These are phyloP conservation scores for Clarireedia paspali DNA, from an alignment of 2,329 filamentous ascomycete genomes.

Conservation along the genomic window DNA sequence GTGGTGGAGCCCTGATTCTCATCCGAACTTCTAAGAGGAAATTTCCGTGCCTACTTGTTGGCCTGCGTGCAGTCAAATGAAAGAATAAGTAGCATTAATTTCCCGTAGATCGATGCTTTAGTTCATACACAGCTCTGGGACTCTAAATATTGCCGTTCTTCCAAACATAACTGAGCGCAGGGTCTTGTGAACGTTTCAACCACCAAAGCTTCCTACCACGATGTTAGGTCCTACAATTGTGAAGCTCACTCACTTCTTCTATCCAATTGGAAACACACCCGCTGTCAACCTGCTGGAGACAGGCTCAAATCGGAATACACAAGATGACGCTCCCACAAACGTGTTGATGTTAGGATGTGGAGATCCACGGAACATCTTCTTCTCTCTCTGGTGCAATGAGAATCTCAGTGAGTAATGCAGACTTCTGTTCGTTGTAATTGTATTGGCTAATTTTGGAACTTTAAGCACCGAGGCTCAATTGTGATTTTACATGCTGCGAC, in stretches of 20 bases:
- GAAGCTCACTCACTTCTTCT: background rate
- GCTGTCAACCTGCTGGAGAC: slow-evolving; percentile 8
- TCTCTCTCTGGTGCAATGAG: slow-evolving; percentile 7
- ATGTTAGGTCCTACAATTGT: slow-evolving; percentile 1
- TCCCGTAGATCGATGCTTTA: too few relatives aligned
- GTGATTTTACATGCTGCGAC: slow-evolving; percentile 1
- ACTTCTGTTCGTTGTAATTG: too few relatives aligned
- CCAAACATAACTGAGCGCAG: too few relatives aligned
- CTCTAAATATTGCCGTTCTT: too few relatives aligned
- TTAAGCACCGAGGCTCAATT: background rate
- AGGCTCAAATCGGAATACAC: background rate
- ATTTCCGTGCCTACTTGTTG: too few relatives aligned
- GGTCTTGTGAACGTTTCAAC: too few relatives aligned
- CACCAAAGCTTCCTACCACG: background rate
- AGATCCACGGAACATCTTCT: slow-evolving; percentile 12
- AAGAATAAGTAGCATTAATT: too few relatives aligned
- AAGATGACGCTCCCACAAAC: background rate
- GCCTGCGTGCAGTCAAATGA: too few relatives aligned
- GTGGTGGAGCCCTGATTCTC: too few relatives aligned
- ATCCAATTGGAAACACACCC: slow-evolving; percentile 11
- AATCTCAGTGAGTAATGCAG: background rate
- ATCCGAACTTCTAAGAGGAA: too few relatives aligned
- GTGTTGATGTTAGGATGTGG: slow-evolving; percentile 13
- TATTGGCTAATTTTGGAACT: background rate
- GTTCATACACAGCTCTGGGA: too few relatives aligned